phyloP scores from a whole-genome alignment of 2,329 filamentous ascomycete genomes.

The Allantophomopsis lycopodina region DNA sequence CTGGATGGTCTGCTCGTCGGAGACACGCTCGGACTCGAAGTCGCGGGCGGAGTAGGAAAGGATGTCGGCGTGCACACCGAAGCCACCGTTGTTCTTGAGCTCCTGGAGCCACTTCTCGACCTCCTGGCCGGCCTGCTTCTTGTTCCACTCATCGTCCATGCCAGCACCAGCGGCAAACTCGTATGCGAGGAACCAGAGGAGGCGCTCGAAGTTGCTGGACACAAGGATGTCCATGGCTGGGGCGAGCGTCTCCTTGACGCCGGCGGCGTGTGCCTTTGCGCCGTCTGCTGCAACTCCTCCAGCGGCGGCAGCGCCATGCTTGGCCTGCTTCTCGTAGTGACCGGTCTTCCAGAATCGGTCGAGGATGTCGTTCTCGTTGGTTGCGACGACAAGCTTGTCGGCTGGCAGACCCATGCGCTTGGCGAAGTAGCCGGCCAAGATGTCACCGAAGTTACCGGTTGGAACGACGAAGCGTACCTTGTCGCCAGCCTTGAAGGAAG shows the following conservation, averaged over 20 bases:
- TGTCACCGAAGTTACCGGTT: conserved; percentile 93
- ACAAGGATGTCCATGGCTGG: conserved; percentile 98
- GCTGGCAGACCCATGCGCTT: conserved; percentile 78
- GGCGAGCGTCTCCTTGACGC: conserved; percentile 81
- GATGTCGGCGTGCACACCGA: conserved; percentile 64
- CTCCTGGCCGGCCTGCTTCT: conserved; percentile 59
- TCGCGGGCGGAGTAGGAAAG: conserved; percentile 55
- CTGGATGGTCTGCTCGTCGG: conserved; percentile 51
- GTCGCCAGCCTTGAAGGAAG: conserved; percentile 47
- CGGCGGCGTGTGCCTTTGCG: conserved; percentile 48
- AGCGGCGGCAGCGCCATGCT: conserved; percentile 39
- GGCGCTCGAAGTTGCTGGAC: conserved; percentile 88
- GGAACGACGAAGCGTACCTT: conserved; percentile 79
- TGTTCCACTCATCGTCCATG: conserved; percentile 52
- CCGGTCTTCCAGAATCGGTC: conserved; percentile 85
- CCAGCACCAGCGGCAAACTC: conserved; percentile 45
- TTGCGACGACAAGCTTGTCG: conserved; percentile 82
- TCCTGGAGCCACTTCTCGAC: conserved; percentile 67
- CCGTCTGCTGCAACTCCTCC: conserved; percentile 40
- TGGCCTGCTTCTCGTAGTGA: conserved; percentile 69
- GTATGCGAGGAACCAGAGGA: conserved; percentile 87
- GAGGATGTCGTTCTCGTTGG: conserved; percentile 92
- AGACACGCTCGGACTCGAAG: conserved; percentile 71
- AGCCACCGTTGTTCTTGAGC: conserved; percentile 71
- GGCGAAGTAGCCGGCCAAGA: conserved; percentile 87